phyloP scores from a whole-genome alignment of 352 stramenopile genomes.

The Nothophytophthora sp. region DNA sequence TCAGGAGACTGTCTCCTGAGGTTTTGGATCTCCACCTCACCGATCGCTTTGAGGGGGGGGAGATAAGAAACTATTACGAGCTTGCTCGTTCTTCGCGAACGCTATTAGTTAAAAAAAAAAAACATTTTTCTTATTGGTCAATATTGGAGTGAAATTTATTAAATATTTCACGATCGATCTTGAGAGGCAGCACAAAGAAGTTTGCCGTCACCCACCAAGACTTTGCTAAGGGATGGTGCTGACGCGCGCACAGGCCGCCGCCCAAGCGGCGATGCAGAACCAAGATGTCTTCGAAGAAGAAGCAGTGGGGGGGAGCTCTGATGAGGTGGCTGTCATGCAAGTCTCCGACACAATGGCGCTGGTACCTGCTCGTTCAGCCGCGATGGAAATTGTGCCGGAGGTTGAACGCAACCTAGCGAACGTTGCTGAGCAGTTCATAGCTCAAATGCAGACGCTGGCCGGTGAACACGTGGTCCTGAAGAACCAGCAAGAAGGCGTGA shows the following conservation, averaged over 20 bases:
- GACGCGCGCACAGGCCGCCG: neutral
- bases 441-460: neutral
- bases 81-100: neutral
- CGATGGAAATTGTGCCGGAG: neutral
- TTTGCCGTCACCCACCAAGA: neutral
- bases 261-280: neutral
- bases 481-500: neutral
- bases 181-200: neutral
- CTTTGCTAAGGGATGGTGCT: neutral
- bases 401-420: neutral
- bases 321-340: neutral
- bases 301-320: no score
- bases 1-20: neutral
- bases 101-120: no score
- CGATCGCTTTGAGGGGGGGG: neutral
- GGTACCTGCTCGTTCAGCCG: neutral
- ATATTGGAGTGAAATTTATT: neutral
- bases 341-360: neutral
- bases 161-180: constrained; percentile 5
- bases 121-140: neutral
- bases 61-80: neutral
- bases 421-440: neutral
- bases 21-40: neutral
- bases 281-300: no score
- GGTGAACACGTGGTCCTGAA: neutral